phyloP scores from a whole-genome alignment of 306 rosid genomes.

The Abrus pulchellus region DNA sequence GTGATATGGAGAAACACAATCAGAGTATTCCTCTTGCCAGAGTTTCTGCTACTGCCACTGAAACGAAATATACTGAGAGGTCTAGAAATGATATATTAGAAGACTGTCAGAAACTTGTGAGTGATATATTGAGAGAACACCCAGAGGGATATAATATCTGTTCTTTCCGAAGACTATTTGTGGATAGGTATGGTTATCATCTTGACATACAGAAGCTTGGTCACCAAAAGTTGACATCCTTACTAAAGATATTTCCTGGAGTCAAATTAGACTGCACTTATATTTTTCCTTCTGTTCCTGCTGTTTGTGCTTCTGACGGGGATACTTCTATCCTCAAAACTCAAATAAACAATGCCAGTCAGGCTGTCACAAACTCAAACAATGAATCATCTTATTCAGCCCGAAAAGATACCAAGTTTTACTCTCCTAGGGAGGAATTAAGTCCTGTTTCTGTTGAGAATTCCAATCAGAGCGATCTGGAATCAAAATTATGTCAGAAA shows the following conservation, averaged over 20 bases:
- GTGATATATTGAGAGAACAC: constrained; percentile 60
- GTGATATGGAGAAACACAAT: constrained; percentile 54
- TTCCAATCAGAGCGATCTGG: constrained; percentile 37
- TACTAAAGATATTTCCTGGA: constrained; percentile 72
- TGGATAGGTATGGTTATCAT: constrained; percentile 63
- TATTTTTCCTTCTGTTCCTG: constrained; percentile 55
- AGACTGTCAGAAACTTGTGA: constrained; percentile 74
- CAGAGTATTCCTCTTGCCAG: constrained; percentile 54
- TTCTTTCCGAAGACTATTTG: constrained; percentile 58
- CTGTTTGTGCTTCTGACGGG: constrained; percentile 42
- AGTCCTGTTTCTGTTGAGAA: constrained; percentile 56
- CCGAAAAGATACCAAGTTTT: constrained; percentile 51
- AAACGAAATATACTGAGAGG: constrained; percentile 49
- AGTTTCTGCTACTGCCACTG: constrained; percentile 48
- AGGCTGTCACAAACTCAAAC: constrained; percentile 47
- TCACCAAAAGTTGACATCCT: constrained; percentile 61
- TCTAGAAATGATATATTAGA: constrained; percentile 61
- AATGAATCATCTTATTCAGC: constrained; percentile 55
- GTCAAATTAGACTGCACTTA: constrained; percentile 57
- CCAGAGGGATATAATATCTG: constrained; percentile 69
- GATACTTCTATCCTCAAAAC: constrained; percentile 48
- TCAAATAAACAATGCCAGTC: constrained; percentile 44
- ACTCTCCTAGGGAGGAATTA: constrained; percentile 69
- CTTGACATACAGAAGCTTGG: constrained; percentile 77
- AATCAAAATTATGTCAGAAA: constrained; percentile 26